These are phyloP conservation scores for Stygiomarasmius scandens DNA, from an alignment of 1,284 basidiomycete species.

Conservation along the genomic window DNA sequence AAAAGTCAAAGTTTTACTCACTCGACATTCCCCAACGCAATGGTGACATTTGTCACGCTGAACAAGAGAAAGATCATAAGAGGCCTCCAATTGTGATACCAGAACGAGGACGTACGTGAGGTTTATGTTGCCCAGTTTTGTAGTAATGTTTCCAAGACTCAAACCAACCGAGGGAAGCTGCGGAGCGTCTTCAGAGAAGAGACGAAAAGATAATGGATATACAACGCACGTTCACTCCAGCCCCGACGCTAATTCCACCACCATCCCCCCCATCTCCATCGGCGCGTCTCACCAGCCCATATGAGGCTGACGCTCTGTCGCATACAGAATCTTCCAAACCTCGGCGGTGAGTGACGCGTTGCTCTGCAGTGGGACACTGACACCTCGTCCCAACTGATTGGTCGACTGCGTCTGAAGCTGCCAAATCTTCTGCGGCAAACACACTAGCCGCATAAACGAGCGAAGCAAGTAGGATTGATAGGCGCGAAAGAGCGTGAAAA, in stretches of 20 bases:
- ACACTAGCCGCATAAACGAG: too few relatives aligned
- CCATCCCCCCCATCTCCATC: constrained; percentile 10
- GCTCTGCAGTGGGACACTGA: not conserved
- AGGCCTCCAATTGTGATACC: not conserved
- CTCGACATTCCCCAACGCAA: constrained; percentile 22
- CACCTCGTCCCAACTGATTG: not conserved
- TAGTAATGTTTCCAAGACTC: constrained; percentile 22
- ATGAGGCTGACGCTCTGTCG: not conserved
- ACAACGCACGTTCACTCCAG: constrained; percentile 9
- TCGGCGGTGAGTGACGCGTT: not conserved
- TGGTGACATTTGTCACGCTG: constrained; percentile 24
- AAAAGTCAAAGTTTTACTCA: constrained; percentile 5
- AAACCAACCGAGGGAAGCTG: constrained; percentile 20
- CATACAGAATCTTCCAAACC: not conserved
- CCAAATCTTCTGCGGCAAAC: too few relatives aligned
- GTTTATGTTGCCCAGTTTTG: constrained; percentile 24
- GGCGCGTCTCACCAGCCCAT: constrained; percentile 2
- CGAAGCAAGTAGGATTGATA: not conserved
- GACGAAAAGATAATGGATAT: not conserved
- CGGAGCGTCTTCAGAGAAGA: not conserved
- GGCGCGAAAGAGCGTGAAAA: not conserved
- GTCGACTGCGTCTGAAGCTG: too few relatives aligned
- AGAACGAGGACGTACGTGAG: constrained; percentile 16
- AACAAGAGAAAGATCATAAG: not conserved
- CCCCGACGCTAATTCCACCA: constrained; percentile 7